phyloP scores from a whole-genome alignment of 108 stramenopile genomes.

The Seminavis robusta region DNA sequence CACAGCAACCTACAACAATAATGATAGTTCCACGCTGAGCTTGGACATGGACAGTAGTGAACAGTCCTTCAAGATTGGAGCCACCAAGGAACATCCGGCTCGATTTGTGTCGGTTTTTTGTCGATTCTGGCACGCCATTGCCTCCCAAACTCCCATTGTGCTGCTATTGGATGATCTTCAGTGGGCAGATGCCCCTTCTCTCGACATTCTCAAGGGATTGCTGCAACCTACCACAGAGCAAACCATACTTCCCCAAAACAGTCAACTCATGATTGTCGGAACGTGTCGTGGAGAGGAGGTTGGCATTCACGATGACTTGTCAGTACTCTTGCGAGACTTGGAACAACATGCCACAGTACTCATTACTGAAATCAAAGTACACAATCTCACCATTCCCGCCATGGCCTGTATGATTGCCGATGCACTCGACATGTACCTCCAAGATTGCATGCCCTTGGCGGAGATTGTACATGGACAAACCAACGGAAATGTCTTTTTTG shows the following conservation, averaged over 20 bases:
- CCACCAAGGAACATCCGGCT: too few relatives aligned
- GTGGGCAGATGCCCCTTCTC: too few relatives aligned
- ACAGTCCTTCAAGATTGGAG: too few relatives aligned
- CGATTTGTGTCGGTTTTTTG: constrained; percentile 4
- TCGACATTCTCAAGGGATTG: too few relatives aligned
- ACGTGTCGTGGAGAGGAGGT: constrained; percentile 25
- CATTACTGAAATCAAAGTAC: too few relatives aligned
- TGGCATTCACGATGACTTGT: constrained; percentile 2
- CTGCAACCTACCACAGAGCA: neutral
- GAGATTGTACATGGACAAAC: constrained; percentile 17
- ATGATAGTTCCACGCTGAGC: too few relatives aligned
- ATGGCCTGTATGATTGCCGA: too few relatives aligned
- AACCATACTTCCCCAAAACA: neutral
- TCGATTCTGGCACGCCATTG: constrained; percentile 11
- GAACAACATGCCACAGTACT: constrained; percentile 9
- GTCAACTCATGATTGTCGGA: constrained; percentile 16
- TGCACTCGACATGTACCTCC: too few relatives aligned
- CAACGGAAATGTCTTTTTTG: constrained; percentile 27
- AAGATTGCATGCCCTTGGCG: constrained; percentile 13
- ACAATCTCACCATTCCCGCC: too few relatives aligned
- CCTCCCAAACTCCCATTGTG: constrained; percentile 12
- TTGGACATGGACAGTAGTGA: too few relatives aligned
- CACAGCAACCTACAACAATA: constrained; percentile 28
- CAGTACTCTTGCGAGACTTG: constrained; percentile 11
- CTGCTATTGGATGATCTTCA: constrained; percentile 35